Base-by-base conservation (phyloP, 2,329 filamentous ascomycete genomes). In the Fusarium anthophilum region DNA sequence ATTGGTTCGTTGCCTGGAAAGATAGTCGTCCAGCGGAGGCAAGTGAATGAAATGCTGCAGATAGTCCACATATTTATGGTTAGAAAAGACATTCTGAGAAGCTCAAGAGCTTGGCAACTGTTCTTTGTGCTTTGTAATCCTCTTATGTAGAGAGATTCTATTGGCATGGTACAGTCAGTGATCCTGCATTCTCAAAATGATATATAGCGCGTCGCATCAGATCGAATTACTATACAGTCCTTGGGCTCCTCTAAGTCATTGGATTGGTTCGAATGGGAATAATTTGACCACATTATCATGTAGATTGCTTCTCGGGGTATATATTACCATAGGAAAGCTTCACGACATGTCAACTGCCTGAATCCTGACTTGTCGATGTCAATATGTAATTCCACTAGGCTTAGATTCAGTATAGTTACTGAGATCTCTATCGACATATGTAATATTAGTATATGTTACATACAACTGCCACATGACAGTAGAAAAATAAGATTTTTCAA, bases 381-480 rank as follows among this genome's bases (percentile, higher is more conserved):
- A 18, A 13, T 11, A n/a, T 5, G 7, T n/a, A 5, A 18, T 18
- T n/a, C 28, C 5, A 9, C 22, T 9, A 11, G 15, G 8, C 20
- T 10, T 1, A 15, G 22, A 32, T 18, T 5, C 10, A n/a, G 10
- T 8, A 50, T 13, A 7, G 9, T 18, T 15, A 18, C 5, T 18
- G 8, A 13, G 8, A 5, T n/a, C n/a, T n/a, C n/a, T n/a, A 17
- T 32, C 11, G 5, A 10, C 3, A 4, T 13, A 24, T 32, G 3
- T 3, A 17, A n/a, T 3, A 13, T 18, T 14, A n/a, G 28, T 5
- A 32, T 32, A 13, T 6, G 3, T 8, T n/a, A 32, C 10, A 18
- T 13, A 50, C 4, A n/a, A 3, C 15, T 32, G 5, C 8, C 14
- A 9, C 13, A 22, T 11, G 11, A 8, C 10, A 14, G 2, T 32